phyloP scores from a whole-genome alignment of 768 basidiomycete genomes.

The Strobilomyces echinocephalus region DNA sequence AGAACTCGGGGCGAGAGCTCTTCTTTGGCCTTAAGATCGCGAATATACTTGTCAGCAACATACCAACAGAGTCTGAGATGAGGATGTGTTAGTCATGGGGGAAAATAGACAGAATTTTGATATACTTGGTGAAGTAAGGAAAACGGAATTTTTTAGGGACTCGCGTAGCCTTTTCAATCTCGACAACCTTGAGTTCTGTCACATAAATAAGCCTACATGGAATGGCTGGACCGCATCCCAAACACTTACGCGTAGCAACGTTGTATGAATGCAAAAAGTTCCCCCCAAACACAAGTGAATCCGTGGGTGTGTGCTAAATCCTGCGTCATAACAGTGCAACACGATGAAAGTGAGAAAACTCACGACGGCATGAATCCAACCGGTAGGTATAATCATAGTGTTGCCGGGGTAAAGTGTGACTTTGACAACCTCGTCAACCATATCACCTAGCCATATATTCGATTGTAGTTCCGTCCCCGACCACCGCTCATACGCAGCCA shows the following conservation, averaged over 20 bases:
- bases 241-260: constrained; percentile 69
- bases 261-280: constrained; percentile 96
- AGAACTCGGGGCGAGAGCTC: constrained; percentile 58
- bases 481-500: constrained; percentile 90
- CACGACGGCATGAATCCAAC: constrained; percentile 98
- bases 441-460: constrained; percentile 85
- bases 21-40: constrained; percentile 59
- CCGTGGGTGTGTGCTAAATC: constrained; percentile 77
- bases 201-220: constrained; percentile 8
- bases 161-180: constrained; percentile 88
- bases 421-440: constrained; percentile 88
- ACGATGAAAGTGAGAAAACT: constrained; percentile 25
- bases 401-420: constrained; percentile 73
- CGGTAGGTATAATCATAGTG: constrained; percentile 92
- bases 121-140: constrained; percentile 72
- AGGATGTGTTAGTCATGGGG: constrained; percentile 1
- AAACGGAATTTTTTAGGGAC: constrained; percentile 92
- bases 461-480: constrained; percentile 89
- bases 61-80: constrained; percentile 79
- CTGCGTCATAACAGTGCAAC: background rate
- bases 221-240: background rate
- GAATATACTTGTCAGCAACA: constrained; percentile 74
- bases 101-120: constrained; percentile 18
- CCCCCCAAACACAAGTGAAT: constrained; percentile 94
- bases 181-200: constrained; percentile 78